These are phyloP conservation scores for Stephania yunnanensis DNA, from an alignment of 164 flowering plant genomes.

Conservation along the genomic window DNA sequence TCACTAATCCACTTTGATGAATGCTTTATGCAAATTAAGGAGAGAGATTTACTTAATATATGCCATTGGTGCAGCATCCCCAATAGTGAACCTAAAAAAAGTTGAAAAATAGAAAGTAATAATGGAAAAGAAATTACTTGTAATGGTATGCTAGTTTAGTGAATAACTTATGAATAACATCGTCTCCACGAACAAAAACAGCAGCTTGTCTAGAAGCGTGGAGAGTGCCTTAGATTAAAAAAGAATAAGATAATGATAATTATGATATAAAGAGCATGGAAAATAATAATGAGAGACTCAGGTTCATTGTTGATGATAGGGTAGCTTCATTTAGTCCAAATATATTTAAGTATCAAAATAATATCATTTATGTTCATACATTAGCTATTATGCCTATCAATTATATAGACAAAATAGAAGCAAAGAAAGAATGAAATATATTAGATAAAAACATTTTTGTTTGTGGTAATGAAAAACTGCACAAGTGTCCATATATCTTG, in stretches of 20 bases:
- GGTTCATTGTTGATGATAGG: too few species aligned
- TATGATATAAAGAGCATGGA: background rate
- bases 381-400: too few species aligned
- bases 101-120: background rate
- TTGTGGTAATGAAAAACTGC: too few species aligned
- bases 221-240: constrained; percentile 59
- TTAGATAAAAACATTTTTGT: too few species aligned
- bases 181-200: constrained; percentile 95
- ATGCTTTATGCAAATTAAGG: background rate
- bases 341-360: too few species aligned
- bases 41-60: constrained; percentile 72
- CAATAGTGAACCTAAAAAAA: constrained; percentile 17
- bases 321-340: too few species aligned
- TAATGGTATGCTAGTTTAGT: constrained; percentile 88
- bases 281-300: background rate
- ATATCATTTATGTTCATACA: too few species aligned
- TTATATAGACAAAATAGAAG: too few species aligned
- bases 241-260: background rate
- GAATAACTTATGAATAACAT: constrained; percentile 86
- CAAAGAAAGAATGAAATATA: too few species aligned
- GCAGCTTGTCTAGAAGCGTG: constrained; percentile 83
- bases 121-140: constrained; percentile 40
- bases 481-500: too few species aligned
- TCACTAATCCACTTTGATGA: too few species aligned
- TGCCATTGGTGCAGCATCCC: constrained; percentile 98